These are phyloP conservation scores for Dictyostelium discoideum DNA, from an alignment of 78 protist species.

Conservation along the genomic window DNA sequence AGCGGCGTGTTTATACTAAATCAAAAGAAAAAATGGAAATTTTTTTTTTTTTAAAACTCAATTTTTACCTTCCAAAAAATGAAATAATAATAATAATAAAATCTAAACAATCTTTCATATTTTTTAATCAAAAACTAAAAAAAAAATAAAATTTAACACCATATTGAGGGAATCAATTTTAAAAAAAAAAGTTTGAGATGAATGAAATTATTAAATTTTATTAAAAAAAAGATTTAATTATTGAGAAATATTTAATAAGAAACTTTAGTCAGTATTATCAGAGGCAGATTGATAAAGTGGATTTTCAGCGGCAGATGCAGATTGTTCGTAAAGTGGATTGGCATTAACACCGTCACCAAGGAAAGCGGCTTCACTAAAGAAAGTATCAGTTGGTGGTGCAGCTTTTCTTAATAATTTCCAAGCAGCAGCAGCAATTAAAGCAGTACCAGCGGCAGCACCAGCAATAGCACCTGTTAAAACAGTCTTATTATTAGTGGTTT, in stretches of 20 bases:
- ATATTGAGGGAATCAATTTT: no score
- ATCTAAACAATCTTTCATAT: no score
- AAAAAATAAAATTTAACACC: no score
- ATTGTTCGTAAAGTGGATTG: constrained; percentile 40
- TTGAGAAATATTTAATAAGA: background rate
- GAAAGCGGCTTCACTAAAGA: constrained; percentile 60
- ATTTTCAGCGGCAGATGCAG: constrained; percentile 3
- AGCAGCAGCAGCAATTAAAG: constrained; percentile 8
- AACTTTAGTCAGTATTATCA: background rate
- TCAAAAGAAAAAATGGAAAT: no score
- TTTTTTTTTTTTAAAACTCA: no score
- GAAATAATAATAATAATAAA: no score
- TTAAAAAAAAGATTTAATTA: background rate
- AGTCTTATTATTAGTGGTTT: constrained; percentile 12
- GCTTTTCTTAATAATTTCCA: constrained; percentile 39
- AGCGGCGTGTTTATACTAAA: no score
- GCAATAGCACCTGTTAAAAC: constrained; percentile 57
- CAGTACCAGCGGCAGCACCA: constrained; percentile 50
- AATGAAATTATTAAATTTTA: background rate
- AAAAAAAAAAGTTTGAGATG: background rate
- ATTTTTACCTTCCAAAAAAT: no score
- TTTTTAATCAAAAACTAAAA: no score
- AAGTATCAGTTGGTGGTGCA: constrained; percentile 71
- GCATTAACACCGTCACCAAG: constrained; percentile 15
- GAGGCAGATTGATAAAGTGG: constrained; percentile 41